Percentiles rank a stretch among this genome's conserved stretches.
Conservation (phyloP, 2,329 filamentous ascomycete genomes). For the Stagonosporopsis rhizophila region DNA sequence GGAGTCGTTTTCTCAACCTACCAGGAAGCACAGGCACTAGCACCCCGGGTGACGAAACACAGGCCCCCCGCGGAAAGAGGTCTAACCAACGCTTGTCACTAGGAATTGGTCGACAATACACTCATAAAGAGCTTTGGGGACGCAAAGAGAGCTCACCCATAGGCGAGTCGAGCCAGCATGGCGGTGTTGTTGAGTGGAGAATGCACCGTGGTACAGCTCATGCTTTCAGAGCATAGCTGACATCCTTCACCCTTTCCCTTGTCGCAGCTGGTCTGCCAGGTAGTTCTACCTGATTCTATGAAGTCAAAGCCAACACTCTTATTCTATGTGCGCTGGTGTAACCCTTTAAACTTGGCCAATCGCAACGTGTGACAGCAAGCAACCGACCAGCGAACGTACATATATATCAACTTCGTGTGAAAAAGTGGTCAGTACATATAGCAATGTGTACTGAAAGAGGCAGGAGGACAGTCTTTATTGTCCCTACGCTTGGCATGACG, state of each 20-base stretch:
- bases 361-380: neutral
- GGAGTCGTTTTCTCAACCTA: constrained; percentile 43
- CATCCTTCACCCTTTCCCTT: neutral
- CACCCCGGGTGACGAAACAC: neutral
- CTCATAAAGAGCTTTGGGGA: constrained; percentile 42
- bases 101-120: constrained; percentile 26
- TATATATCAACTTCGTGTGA: too few relatives aligned
- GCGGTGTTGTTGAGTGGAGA: constrained; percentile 10
- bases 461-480: neutral
- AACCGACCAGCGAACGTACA: neutral
- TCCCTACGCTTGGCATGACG: neutral
- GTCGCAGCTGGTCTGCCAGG: constrained; percentile 5
- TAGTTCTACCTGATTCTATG: neutral
- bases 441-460: neutral
- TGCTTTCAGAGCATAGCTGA: neutral
- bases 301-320: neutral
- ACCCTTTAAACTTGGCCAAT: neutral
- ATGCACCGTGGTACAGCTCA: neutral
- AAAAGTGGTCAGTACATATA: neutral
- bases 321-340: neutral
- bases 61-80: neutral
- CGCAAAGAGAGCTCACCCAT: constrained; percentile 3
- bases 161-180: constrained; percentile 1
- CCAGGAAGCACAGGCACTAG: constrained; percentile 24
- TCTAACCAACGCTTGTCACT: constrained; percentile 16